Conservation (phyloP, 495 filamentous ascomycete species). For the Hypoxylon rickii region DNA sequence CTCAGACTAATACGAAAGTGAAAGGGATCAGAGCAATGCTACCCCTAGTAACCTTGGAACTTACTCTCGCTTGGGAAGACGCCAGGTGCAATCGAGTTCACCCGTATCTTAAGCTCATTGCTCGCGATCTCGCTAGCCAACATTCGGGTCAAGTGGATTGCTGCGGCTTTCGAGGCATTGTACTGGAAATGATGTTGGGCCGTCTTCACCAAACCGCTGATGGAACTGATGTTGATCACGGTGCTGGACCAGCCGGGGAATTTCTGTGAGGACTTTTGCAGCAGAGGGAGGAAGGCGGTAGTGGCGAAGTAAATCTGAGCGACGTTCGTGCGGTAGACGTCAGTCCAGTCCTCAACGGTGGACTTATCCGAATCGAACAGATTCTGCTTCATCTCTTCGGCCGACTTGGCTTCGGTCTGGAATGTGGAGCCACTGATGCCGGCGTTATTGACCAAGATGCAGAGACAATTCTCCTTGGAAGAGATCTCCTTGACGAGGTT, state of each 20-base stretch:
- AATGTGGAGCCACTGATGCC: conserved; percentile 46
- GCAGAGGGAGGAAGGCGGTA: conserved; percentile 70
- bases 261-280: conserved; percentile 57
- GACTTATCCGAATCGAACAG: conserved; percentile 69
- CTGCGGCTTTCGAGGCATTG: conserved; percentile 72
- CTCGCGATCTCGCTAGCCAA: conserved; percentile 72
- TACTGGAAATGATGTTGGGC: conserved; percentile 76
- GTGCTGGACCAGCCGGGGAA: conserved; percentile 63
- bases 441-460: conserved; percentile 81
- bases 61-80: conserved; percentile 68
- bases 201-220: conserved; percentile 76
- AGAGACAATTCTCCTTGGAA: conserved; percentile 65
- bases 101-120: conserved; percentile 72
- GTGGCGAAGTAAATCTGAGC: conserved; percentile 81
- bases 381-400: conserved; percentile 56
- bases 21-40: too few relatives aligned
- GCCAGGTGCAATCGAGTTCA: conserved; percentile 75
- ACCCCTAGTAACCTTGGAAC: too few relatives aligned
- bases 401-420: conserved; percentile 62
- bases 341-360: conserved; percentile 72
- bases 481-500: conserved; percentile 65
- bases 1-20: too few relatives aligned
- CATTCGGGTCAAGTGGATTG: conserved; percentile 74
- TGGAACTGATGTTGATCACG: conserved; percentile 76
- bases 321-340: conserved; percentile 79